Percentiles rank a stretch among this genome's conserved stretches.
Evolutionary conservation across 177 flowering plant species (phyloP).

Genomic region (Telopea speciosissima): DNA sequence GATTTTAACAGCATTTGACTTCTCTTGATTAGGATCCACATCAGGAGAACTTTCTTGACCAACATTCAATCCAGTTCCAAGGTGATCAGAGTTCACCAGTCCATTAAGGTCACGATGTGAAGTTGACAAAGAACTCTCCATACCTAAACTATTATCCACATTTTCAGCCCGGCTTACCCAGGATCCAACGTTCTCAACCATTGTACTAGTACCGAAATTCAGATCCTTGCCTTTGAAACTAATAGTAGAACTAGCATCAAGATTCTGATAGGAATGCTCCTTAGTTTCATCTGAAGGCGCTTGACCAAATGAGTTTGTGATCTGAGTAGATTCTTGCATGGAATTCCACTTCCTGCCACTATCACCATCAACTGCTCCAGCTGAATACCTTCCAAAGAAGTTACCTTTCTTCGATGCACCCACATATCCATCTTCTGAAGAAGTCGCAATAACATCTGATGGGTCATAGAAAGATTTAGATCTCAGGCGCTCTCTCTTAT

Average conservation of each 20-base stretch:
- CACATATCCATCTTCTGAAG: conserved; percentile 83
- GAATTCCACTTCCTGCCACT: conserved; percentile 79
- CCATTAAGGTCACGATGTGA: conserved; percentile 50
- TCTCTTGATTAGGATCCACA: conserved; percentile 35
- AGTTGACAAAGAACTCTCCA: conserved; percentile 38
- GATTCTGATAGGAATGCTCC: conserved; percentile 35
- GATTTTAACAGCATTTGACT: conserved; percentile 27
- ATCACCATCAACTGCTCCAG: conserved; percentile 75
- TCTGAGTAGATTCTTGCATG: conserved; percentile 50
- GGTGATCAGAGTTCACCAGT: conserved; percentile 32
- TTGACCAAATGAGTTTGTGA: conserved; percentile 38
- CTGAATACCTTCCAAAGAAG: conserved; percentile 68
- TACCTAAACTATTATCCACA: conserved; percentile 27
- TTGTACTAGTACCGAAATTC: conserved; percentile 21
- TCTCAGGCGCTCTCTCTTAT: conserved; percentile 80
- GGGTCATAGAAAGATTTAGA: conserved; percentile 76
- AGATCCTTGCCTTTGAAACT: conserved; percentile 42
- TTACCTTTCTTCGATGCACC: conserved; percentile 53
- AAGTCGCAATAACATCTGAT: conserved; percentile 75
- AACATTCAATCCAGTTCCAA: conserved; percentile 21
- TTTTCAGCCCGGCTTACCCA: conserved; percentile 35
- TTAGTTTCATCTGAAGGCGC: conserved; percentile 45
- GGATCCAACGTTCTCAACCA: conserved; percentile 32
- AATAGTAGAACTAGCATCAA: conserved; percentile 33
- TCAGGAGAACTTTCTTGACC: conserved; percentile 30